These are phyloP conservation scores for Alternaria arborescens DNA, from an alignment of 2,329 filamentous ascomycete genomes.

Conservation along the genomic window DNA sequence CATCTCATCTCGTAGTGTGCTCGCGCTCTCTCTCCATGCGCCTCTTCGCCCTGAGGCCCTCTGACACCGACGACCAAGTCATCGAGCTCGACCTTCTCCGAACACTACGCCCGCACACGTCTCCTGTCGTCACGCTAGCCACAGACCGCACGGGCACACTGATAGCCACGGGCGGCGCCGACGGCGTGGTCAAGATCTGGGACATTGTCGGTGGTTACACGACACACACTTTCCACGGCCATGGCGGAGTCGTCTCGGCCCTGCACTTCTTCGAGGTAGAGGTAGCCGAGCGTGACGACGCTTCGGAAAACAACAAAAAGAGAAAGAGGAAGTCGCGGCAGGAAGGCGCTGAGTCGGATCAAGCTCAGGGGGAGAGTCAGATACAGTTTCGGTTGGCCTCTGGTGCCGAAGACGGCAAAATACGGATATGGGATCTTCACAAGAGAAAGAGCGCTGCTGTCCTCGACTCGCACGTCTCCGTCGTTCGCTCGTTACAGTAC, in stretches of 20 bases:
- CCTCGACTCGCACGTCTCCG: constrained; percentile 91
- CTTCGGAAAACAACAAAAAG: constrained; percentile 45
- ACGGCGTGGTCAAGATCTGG: constrained; percentile 96
- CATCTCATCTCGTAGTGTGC: constrained; percentile 86
- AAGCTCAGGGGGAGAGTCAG: constrained; percentile 56
- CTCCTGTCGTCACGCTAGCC: constrained; percentile 85
- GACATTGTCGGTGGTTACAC: constrained; percentile 89
- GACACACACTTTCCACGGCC: constrained; percentile 94
- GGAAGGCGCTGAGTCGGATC: constrained; percentile 54
- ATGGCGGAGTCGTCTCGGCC: constrained; percentile 89
- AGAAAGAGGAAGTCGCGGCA: constrained; percentile 55
- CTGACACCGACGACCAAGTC: constrained; percentile 67
- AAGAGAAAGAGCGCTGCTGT: constrained; percentile 79
- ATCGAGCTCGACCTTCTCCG: constrained; percentile 69
- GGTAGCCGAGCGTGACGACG: constrained; percentile 57
- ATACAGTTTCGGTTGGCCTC: constrained; percentile 82
- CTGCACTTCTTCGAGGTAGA: constrained; percentile 88
- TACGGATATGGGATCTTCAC: constrained; percentile 90
- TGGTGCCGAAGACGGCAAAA: constrained; percentile 91
- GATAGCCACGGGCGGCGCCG: constrained; percentile 89
- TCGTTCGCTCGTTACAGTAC: constrained; percentile 88
- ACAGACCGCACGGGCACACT: constrained; percentile 89
- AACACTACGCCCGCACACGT: constrained; percentile 87
- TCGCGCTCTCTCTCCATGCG: constrained; percentile 96
- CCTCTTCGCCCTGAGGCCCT: constrained; percentile 77